Evolutionary conservation across 1,284 basidiomycete species (phyloP).

Genomic region (Puccinia triticina): DNA sequence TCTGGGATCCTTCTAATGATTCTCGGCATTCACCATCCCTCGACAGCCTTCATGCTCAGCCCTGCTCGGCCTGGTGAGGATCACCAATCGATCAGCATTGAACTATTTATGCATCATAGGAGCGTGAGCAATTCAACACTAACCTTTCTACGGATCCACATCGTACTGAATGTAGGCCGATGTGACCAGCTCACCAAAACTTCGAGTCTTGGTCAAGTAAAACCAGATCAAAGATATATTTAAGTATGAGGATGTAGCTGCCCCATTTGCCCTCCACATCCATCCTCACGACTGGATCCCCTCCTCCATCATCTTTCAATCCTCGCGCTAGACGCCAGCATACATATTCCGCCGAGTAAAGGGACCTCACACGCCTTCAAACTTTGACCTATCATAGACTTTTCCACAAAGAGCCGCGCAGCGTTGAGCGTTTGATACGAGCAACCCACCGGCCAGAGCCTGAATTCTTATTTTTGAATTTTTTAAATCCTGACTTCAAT

Average conservation of each 20-base stretch:
- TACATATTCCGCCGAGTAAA: neutral
- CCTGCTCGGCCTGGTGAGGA: neutral
- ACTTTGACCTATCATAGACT: neutral
- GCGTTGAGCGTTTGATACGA: neutral
- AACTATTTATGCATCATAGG: neutral
- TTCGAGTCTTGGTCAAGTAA: neutral
- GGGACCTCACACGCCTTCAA: neutral
- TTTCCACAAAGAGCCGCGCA: neutral
- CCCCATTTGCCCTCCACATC: neutral
- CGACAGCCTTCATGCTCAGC: too few species aligned
- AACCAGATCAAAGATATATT: neutral
- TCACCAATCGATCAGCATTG: neutral
- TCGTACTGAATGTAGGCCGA: neutral
- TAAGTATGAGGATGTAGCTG: neutral
- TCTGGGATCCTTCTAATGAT: too few species aligned
- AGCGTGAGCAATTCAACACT: neutral
- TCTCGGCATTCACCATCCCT: too few species aligned
- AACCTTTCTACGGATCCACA: neutral
- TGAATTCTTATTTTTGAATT: neutral
- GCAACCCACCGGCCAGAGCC: neutral
- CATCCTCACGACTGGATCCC: neutral
- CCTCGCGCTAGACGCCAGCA: neutral
- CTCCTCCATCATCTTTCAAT: neutral
- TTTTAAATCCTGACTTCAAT: neutral
- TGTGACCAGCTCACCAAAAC: too few species aligned